Conservation (phyloP, 2,329 filamentous ascomycete genomes). For the Thermothelomyces thermophilus region DNA sequence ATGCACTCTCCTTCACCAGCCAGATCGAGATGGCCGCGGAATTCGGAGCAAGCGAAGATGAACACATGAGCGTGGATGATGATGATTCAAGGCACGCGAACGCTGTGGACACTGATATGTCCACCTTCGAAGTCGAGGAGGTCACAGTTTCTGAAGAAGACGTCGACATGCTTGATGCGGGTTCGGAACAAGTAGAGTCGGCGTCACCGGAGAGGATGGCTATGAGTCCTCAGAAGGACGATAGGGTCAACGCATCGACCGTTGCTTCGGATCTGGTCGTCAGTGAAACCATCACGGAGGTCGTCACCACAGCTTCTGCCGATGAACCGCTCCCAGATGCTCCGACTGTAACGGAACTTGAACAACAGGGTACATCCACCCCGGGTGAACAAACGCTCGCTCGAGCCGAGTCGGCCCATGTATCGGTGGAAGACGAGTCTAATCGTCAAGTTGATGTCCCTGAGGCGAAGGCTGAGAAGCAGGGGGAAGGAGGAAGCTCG, state of each 20-base stretch:
- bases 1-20: constrained; percentile 11
- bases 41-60: constrained; percentile 6
- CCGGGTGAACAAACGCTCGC: neutral
- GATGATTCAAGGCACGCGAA: neutral
- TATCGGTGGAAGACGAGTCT: neutral
- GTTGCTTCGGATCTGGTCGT: neutral
- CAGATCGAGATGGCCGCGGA: constrained; percentile 14
- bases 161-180: constrained; percentile 16
- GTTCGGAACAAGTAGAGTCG: neutral
- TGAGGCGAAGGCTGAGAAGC: neutral
- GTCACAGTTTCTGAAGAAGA: constrained; percentile 2
- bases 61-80: constrained; percentile 8
- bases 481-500: neutral
- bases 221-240: neutral
- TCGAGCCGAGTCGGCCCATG: too few species aligned
- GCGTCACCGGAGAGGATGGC: constrained; percentile 1
- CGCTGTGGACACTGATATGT: neutral
- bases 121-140: constrained; percentile 1
- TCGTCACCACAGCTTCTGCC: neutral
- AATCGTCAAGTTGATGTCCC: neutral
- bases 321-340: neutral
- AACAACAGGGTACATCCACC: neutral
- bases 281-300: constrained; percentile 4
- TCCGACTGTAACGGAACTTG: neutral
- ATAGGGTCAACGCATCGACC: neutral